Percentiles rank a stretch among this genome's conserved stretches.
These are phyloP conservation scores for Ophiostoma sp. DNA, from an alignment of 2,329 filamentous ascomycete species.

Conservation along the genomic window DNA sequence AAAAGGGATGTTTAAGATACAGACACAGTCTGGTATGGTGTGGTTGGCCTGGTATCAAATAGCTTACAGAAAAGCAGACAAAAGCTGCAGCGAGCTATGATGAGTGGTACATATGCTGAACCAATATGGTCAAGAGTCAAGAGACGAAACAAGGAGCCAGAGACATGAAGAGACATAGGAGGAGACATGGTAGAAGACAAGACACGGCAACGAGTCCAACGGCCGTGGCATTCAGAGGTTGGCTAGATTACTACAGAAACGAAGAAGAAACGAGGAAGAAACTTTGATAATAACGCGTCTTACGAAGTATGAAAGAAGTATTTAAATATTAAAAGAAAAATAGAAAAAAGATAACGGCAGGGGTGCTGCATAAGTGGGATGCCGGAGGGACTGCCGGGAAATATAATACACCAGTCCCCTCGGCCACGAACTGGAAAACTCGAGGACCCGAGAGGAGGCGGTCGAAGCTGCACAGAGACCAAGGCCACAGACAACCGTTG, in stretches of 20 bases:
- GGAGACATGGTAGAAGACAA: neutral
- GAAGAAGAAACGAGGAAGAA: neutral
- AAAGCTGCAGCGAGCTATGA: neutral
- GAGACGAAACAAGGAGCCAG: slow-evolving; percentile 2
- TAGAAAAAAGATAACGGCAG: neutral
- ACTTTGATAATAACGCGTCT: too few species aligned
- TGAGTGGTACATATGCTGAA: neutral
- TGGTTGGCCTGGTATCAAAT: neutral
- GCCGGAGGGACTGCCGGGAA: slow-evolving; percentile 4
- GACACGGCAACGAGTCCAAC: neutral
- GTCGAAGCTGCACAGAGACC: neutral
- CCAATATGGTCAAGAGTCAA: neutral
- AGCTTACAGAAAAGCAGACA: neutral
- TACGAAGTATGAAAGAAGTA: neutral
- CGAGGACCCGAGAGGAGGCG: neutral
- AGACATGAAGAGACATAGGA: slow-evolving; percentile 4
- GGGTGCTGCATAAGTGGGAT: slow-evolving; percentile 11
- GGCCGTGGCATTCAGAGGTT: neutral
- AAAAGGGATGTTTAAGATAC: neutral
- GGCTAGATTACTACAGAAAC: neutral
- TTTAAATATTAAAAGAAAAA: neutral
- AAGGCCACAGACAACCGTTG: neutral
- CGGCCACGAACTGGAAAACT: neutral
- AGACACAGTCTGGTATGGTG: neutral
- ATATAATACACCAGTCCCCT: slow-evolving; percentile 11